These are phyloP conservation scores for Trichoderma atrobrunneum DNA, from an alignment of 2,329 filamentous ascomycete species.

Conservation along the genomic window DNA sequence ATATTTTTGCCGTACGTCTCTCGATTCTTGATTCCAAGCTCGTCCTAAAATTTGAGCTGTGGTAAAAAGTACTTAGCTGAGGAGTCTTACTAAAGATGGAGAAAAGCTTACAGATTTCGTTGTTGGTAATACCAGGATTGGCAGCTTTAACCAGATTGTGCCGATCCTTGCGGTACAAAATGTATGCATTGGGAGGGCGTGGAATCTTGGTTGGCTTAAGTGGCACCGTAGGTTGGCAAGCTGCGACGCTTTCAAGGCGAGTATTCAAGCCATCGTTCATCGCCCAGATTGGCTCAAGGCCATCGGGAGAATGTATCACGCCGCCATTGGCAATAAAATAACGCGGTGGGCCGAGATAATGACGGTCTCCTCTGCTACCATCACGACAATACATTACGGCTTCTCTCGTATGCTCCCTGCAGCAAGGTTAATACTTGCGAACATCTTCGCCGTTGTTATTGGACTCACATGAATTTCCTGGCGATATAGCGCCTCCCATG, in stretches of 20 bases:
- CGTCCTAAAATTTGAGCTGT: slow-evolving; percentile 37
- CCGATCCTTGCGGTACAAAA: slow-evolving; percentile 41
- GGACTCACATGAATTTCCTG: slow-evolving; percentile 27
- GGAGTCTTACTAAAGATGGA: not conserved
- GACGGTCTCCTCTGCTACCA: slow-evolving; percentile 27
- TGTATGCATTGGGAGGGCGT: slow-evolving; percentile 43
- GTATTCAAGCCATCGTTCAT: slow-evolving; percentile 14
- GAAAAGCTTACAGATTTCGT: slow-evolving; percentile 41
- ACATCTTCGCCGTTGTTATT: not conserved
- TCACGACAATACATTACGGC: slow-evolving; percentile 29
- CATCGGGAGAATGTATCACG: slow-evolving; percentile 23
- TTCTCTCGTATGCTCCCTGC: slow-evolving; percentile 22
- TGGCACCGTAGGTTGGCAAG: slow-evolving; percentile 16
- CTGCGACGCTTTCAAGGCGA: slow-evolving; percentile 15
- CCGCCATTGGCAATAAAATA: slow-evolving; percentile 25
- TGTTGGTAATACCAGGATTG: slow-evolving; percentile 39
- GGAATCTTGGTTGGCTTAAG: slow-evolving; percentile 29
- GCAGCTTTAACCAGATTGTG: slow-evolving; percentile 35
- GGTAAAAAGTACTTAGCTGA: slow-evolving; percentile 21
- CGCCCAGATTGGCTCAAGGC: slow-evolving; percentile 27
- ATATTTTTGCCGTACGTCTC: slow-evolving; percentile 33
- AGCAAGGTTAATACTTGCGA: not conserved
- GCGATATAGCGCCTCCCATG: slow-evolving; percentile 26
- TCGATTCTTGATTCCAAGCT: slow-evolving; percentile 37
- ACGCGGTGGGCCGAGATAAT: slow-evolving; percentile 29